Percentiles rank a stretch among this genome's conserved stretches.
phyloP scores from a whole-genome alignment of 1,284 basidiomycete genomes.

The Leccinum cinnamomeum region DNA sequence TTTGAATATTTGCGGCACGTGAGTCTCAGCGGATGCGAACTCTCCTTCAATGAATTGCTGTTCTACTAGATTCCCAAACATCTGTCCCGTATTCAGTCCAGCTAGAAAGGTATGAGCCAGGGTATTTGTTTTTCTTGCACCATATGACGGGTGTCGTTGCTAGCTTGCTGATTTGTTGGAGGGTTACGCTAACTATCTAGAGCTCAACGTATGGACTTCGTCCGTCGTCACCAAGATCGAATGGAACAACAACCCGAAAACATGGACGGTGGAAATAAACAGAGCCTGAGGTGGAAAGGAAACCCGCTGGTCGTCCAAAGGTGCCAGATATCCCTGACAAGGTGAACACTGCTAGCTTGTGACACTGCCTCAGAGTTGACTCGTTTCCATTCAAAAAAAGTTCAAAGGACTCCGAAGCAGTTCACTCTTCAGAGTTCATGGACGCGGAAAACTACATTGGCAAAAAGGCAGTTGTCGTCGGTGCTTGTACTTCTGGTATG shows the following conservation, averaged over 20 bases:
- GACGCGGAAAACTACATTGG: conserved; percentile 40
- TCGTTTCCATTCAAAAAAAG: neutral
- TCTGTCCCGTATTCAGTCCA: conserved; percentile 43
- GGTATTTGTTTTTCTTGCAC: neutral
- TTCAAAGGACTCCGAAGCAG: conserved; percentile 24
- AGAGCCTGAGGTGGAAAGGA: conserved; percentile 21
- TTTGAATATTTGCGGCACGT: conserved; percentile 25
- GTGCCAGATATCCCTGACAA: conserved; percentile 35
- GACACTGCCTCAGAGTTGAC: neutral
- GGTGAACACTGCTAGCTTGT: neutral
- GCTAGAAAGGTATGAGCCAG: conserved; percentile 31
- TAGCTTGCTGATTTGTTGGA: conserved; percentile 63
- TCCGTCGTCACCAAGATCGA: conserved; percentile 41
- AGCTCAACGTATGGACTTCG: conserved; percentile 58
- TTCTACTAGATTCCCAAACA: conserved; percentile 34
- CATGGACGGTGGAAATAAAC: conserved; percentile 40
- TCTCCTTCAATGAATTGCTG: neutral
- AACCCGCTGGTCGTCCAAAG: conserved; percentile 34
- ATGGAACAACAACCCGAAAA: conserved; percentile 36
- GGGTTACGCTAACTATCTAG: conserved; percentile 52
- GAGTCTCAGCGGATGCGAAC: neutral
- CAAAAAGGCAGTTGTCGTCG: conserved; percentile 46
- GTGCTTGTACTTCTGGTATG: conserved; percentile 42
- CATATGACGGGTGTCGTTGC: neutral
- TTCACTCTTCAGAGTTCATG: conserved; percentile 42